Base-by-base conservation (phyloP, 1,284 basidiomycete genomes). In the Sanguinoderma infundibulare region DNA sequence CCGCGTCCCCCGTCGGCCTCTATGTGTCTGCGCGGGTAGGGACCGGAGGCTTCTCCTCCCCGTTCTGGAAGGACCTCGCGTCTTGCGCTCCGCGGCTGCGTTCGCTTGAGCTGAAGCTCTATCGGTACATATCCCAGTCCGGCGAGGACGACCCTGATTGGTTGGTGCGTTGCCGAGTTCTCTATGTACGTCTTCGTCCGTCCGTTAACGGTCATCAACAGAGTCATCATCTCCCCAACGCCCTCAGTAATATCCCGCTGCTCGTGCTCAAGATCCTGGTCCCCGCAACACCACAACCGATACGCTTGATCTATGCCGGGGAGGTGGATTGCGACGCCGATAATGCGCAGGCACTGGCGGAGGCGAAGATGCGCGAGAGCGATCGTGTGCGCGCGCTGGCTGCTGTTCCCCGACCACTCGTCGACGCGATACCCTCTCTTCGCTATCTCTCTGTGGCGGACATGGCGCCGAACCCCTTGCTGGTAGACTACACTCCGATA, bases 391-490 rank as follows among this genome's bases (percentile, higher is more conserved):
- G 36, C 5, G 47, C 28, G n/a, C 47, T 50, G 10, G 39, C 40
- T 8, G 20, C n/a, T 36, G 38, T 59, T 1, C 54, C 57, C 1
- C 35, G 17, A 12, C 57, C 26, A 8, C 32, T 59, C 34, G 44
- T 26, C 3, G 32, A 56, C 14, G 51, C 61, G 8, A 32, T 63
- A 10, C 54, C 61, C 1, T 36, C 53, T 15, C 50, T 59, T n/a
- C 51, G 57, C 22, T 53, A 42, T 32, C 32, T 63, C 8, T 40
- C 57, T 10, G 24, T 63, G 44, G 32, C 36, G 26, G 44, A 54
- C 60, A 50, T 34, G 34, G 39, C 14, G 42, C 42, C 42, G 5
- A 46, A 46, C 42, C 14, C 42, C 8, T 12, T 20, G 24, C 42
- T 46, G 24, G 12, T 15, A 10, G 42, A 46, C 28, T 12, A 26